These are phyloP conservation scores for Marasmius fiardii DNA, from an alignment of 1,284 basidiomycete genomes.

Conservation along the genomic window DNA sequence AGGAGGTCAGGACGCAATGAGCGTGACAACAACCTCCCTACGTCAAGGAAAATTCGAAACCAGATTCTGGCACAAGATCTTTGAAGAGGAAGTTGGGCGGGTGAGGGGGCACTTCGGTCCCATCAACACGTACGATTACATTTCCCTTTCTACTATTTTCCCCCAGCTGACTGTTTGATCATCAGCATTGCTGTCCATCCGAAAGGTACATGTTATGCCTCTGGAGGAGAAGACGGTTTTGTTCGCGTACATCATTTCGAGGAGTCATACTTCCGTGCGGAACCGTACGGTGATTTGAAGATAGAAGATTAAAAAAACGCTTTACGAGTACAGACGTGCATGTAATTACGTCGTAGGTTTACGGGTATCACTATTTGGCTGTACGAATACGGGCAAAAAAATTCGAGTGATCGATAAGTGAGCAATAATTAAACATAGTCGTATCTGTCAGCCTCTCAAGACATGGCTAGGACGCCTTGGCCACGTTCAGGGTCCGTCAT, in stretches of 20 bases:
- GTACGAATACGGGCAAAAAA: no score
- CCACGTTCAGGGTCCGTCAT: conserved; percentile 81
- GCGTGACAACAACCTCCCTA: conserved; percentile 90
- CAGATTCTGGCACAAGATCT: conserved; percentile 97
- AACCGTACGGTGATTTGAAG: conserved; percentile 88
- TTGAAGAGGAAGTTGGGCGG: conserved; percentile 96
- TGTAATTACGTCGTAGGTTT: no score
- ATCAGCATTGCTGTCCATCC: conserved; percentile 89
- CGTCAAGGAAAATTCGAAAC: conserved; percentile 98
- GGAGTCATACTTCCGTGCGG: conserved; percentile 85
- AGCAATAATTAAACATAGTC: no score
- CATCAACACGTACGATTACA: conserved; percentile 82
- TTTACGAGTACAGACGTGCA: no score
- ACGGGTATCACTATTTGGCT: no score
- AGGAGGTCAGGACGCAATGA: conserved; percentile 98
- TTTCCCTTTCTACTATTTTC: conserved; percentile 1
- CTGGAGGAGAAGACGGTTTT: conserved; percentile 96
- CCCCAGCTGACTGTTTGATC: conserved; percentile 10
- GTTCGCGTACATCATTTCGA: conserved; percentile 92
- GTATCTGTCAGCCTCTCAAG: neutral
- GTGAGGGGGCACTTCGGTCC: conserved; percentile 98
- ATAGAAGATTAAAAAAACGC: conserved; percentile 52
- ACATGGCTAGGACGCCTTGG: conserved; percentile 46
- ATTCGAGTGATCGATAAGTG: no score
- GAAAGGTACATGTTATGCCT: conserved; percentile 85